phyloP scores from a whole-genome alignment of 192 early-diverging fungal genomes.

The Piromyces finnis region DNA sequence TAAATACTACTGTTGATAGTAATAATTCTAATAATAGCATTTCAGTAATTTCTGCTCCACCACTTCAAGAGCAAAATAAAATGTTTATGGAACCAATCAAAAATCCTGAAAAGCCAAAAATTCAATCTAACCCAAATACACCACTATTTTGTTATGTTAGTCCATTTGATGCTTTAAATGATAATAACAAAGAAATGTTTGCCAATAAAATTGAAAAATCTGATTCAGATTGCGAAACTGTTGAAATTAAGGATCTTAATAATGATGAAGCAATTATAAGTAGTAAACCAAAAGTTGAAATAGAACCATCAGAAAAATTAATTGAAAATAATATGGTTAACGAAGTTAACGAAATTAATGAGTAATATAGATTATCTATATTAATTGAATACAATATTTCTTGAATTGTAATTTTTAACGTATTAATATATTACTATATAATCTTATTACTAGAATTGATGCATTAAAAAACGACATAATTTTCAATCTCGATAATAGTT shows the following conservation, averaged over 20 bases:
- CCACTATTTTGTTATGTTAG: background rate
- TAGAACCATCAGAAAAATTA: background rate
- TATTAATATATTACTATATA: too few species aligned
- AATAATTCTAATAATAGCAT: background rate
- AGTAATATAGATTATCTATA: too few species aligned
- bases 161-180: background rate
- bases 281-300: background rate
- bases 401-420: too few species aligned
- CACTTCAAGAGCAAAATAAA: background rate
- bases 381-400: too few species aligned
- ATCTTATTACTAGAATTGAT: background rate
- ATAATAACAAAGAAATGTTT: background rate
- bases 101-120: background rate
- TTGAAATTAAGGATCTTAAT: background rate
- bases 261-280: background rate
- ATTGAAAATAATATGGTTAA: too few species aligned
- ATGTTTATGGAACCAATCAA: background rate
- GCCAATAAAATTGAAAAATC: background rate
- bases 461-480: background rate
- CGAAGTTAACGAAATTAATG: too few species aligned
- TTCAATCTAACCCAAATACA: background rate
- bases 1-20: background rate
- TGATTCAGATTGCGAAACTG: background rate
- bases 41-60: background rate
- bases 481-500: background rate